Evolutionary conservation across 768 basidiomycete species (phyloP).

Genomic region (Ramaria sp.): DNA sequence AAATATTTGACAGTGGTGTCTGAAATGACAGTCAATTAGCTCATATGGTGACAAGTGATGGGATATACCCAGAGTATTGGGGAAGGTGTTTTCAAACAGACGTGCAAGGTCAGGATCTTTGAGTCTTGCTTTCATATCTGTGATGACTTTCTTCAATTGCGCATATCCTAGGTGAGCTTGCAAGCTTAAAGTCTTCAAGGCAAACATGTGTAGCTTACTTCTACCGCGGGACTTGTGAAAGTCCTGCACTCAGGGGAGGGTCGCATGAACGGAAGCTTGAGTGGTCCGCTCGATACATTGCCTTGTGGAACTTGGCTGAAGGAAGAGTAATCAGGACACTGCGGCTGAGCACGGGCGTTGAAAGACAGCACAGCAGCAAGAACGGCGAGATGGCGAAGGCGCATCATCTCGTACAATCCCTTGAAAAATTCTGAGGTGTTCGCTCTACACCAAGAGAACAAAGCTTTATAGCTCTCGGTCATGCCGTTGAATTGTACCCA

Average conservation of each 20-base stretch:
- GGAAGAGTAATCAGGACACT: conserved; percentile 51
- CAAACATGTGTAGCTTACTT: conserved; percentile 29
- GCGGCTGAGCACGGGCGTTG: conserved; percentile 14
- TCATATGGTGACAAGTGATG: not conserved
- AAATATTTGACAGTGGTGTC: conserved; percentile 78
- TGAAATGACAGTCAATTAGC: conserved; percentile 16
- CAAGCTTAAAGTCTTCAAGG: no score
- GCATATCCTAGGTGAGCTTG: not conserved
- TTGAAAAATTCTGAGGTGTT: not conserved
- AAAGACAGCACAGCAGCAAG: conserved; percentile 7
- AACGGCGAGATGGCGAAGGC: not conserved
- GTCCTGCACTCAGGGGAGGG: conserved; percentile 61
- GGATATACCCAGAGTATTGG: conserved; percentile 58
- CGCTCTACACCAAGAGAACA: not conserved
- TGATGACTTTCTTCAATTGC: conserved; percentile 48
- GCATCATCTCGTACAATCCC: not conserved
- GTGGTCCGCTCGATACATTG: conserved; percentile 44
- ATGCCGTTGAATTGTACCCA: not conserved
- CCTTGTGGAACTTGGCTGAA: conserved; percentile 49
- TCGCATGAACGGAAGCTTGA: conserved; percentile 64
- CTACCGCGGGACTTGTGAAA: conserved; percentile 65
- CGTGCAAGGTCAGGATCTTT: conserved; percentile 72
- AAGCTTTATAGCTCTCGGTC: not conserved
- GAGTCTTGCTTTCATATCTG: conserved; percentile 59
- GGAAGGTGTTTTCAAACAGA: conserved; percentile 75